A percentile compares a stretch with the other conserved stretches of the same genome.
Conservation (phyloP, 495 filamentous ascomycete genomes). For the Talaromyces wortmannii region DNA sequence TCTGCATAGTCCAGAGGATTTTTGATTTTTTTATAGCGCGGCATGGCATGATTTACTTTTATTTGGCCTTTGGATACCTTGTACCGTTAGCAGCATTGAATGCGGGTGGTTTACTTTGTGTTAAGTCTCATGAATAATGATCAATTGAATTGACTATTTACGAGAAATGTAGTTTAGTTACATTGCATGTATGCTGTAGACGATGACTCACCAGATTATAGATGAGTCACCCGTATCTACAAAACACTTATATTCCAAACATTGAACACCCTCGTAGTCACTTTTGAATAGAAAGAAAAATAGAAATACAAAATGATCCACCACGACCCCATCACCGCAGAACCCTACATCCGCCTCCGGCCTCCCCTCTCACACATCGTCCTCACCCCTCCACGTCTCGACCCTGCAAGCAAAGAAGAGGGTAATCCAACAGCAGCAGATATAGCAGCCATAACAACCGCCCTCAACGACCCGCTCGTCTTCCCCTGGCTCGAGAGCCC, state of each 20-base stretch:
- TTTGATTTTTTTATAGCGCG: conserved; percentile 13
- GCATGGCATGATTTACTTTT: neutral
- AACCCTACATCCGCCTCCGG: conserved; percentile 20
- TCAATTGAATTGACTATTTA: too few relatives aligned
- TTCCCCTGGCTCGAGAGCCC: conserved; percentile 11
- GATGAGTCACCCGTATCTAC: too few relatives aligned
- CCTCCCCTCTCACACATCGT: conserved; percentile 17
- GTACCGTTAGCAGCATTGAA: too few relatives aligned
- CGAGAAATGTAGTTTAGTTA: too few relatives aligned
- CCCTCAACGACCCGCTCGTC: conserved; percentile 15
- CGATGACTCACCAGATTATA: too few relatives aligned
- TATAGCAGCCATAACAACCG: neutral
- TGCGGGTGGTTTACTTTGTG: too few relatives aligned
- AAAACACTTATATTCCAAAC: too few relatives aligned
- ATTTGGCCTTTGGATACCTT: neutral
- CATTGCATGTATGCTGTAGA: too few relatives aligned
- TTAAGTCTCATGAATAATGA: too few relatives aligned
- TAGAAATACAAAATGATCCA: conserved; percentile 9
- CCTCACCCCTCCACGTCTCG: conserved; percentile 17
- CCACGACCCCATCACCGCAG: conserved; percentile 9
- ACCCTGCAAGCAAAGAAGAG: neutral
- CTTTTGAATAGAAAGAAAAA: too few relatives aligned
- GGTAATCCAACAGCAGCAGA: conserved; percentile 2
- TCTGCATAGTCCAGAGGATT: conserved; percentile 39
- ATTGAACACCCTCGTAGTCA: too few relatives aligned